These are phyloP conservation scores for Danielia reshetovae DNA, from an alignment of 805 yeast species.

Conservation along the genomic window DNA sequence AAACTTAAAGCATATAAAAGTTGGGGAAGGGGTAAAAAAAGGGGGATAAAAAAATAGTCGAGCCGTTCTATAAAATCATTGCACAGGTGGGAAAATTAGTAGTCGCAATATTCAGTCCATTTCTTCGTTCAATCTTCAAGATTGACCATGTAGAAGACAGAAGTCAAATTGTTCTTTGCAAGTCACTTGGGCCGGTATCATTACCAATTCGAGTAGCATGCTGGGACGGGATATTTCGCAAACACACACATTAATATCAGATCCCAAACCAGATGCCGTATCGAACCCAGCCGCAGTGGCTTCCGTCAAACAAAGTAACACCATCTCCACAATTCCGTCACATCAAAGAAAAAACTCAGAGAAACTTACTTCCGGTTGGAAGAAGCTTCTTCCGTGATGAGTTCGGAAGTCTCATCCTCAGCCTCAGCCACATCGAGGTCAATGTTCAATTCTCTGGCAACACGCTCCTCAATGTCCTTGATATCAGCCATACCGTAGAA, in stretches of 20 bases:
- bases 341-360: not conserved
- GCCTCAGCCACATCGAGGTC: slow-evolving; percentile 34
- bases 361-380: slow-evolving; percentile 5
- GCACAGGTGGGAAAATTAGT: not conserved
- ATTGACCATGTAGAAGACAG: too few species aligned
- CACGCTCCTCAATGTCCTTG: slow-evolving; percentile 60
- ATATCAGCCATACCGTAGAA: slow-evolving; percentile 85
- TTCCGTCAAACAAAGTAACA: not conserved
- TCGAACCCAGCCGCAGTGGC: not conserved
- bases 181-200: not conserved
- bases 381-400: slow-evolving; percentile 8
- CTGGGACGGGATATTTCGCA: slow-evolving; percentile 4
- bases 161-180: too few species aligned
- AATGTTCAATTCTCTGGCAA: slow-evolving; percentile 51
- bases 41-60: slow-evolving; percentile 11
- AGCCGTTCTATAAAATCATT: slow-evolving; percentile 13
- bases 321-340: too few species aligned
- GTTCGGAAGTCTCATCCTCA: slow-evolving; percentile 4
- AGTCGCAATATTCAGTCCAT: not conserved
- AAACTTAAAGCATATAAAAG: too few species aligned
- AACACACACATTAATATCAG: slow-evolving; percentile 8
- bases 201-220: slow-evolving; percentile 4
- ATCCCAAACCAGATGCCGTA: not conserved
- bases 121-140: not conserved
- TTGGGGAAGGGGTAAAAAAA: slow-evolving; percentile 4